A percentile compares a stretch with the other conserved stretches of the same genome.
phyloP scores from a whole-genome alignment of 2,329 filamentous ascomycete genomes.

The Exophiala sideris region DNA sequence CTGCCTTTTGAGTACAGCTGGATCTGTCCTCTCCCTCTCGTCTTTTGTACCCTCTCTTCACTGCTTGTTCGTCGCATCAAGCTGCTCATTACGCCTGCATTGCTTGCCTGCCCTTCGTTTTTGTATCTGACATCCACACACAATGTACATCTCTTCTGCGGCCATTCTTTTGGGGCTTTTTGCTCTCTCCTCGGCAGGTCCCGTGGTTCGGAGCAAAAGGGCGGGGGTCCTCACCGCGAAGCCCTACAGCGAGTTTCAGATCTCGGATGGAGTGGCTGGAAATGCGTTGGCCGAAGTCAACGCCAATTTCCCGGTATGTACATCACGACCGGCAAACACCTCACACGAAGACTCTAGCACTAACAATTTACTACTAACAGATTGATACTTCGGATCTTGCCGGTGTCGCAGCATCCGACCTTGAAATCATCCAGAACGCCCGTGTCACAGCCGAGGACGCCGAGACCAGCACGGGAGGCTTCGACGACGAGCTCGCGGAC shows the following conservation, averaged over 20 bases:
- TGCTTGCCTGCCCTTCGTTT: neutral
- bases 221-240: slow-evolving; percentile 13
- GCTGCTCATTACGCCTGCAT: no score
- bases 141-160: slow-evolving; percentile 10
- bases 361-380: neutral
- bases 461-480: slow-evolving; percentile 45
- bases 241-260: slow-evolving; percentile 18
- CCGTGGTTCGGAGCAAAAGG: slow-evolving; percentile 7
- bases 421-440: slow-evolving; percentile 52
- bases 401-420: slow-evolving; percentile 47
- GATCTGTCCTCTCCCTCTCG: no score
- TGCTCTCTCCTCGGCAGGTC: slow-evolving; percentile 15
- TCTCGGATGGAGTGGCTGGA: slow-evolving; percentile 47
- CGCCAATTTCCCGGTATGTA: slow-evolving; percentile 52
- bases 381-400: slow-evolving; percentile 38
- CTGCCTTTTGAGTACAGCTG: no score
- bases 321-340: neutral
- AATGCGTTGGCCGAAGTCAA: slow-evolving; percentile 54
- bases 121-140: neutral
- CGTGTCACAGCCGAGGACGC: slow-evolving; percentile 52
- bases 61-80: no score
- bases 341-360: neutral
- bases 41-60: no score
- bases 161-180: slow-evolving; percentile 14
- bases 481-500: slow-evolving; percentile 53